Base-by-base conservation (phyloP, 306 rosid genomes). In the Ochetophila trinervis region DNA sequence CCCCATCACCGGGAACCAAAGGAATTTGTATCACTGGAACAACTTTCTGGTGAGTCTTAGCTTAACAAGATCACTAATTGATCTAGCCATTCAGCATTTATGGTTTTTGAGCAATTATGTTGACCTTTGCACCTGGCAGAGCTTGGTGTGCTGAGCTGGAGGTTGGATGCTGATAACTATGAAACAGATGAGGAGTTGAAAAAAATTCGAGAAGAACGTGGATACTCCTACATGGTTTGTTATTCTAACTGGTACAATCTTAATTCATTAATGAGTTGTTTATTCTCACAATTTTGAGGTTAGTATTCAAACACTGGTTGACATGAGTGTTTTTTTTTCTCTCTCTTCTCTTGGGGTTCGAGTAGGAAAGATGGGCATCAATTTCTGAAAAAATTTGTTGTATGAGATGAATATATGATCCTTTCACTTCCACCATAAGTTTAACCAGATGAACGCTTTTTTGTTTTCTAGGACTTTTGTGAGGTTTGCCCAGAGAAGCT, bases 121-220 rank as follows among this genome's bases (percentile, higher is more conserved):
- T 75, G 48, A 70, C 50, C 56, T 75, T 40, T 9, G 14, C 12
- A 40, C 45, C 45, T 40, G 84, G 67, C 75, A 94, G 99, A 88
- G 74, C 97, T 94, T 75, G 97, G 99, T 79, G 96, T 94, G n/a
- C 90, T 94, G 57, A 90, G 99, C 80, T 94, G 99, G 99, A 78
- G 68, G 56, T 69, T 94, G 53, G 90, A 90, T 69, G 97, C 96
- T 34, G 95, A 94, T 78, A 87, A 81, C 75, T 62, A 74, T 59
- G 96, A 94, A 66, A 83, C 91, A 5, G 99, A 94, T 79, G 87
- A 88, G 63, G 95, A 85, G 76, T 73, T 94, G 80, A 90, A 90
- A 80, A 94, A 90, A 83, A 94, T 94, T 42, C 88, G 99, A 12
- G 87, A 79, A 57, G 95, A 86, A 4, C 99, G 96, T 55, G 97